Evolutionary conservation across 176 grass and related monocot species (phyloP).

Genomic region (Carex pumila): DNA sequence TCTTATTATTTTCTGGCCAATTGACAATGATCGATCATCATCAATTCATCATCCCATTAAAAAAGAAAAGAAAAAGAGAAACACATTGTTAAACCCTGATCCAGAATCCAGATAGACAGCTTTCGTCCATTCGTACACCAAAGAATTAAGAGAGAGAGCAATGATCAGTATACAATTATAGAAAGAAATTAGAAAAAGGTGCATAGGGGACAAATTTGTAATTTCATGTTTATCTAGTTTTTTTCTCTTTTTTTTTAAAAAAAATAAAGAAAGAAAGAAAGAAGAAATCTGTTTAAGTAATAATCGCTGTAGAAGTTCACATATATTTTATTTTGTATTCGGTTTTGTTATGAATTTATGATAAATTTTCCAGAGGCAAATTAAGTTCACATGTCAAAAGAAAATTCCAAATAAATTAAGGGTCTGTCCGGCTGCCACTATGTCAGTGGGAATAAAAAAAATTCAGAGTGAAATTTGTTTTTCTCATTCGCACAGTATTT

Average conservation of each 20-base stretch:
- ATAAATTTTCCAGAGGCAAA: background rate
- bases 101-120: no score
- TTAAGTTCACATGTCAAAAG: background rate
- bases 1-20: background rate
- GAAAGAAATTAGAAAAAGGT: background rate
- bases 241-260: background rate
- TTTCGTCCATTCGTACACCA: background rate
- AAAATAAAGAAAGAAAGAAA: background rate
- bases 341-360: background rate
- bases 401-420: background rate
- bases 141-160: background rate
- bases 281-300: background rate
- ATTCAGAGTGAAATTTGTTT: no score
- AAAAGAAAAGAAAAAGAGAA: no score
- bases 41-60: background rate
- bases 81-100: no score
- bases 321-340: background rate
- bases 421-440: no score
- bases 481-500: no score
- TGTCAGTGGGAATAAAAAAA: no score
- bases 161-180: background rate
- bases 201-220: background rate
- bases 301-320: background rate
- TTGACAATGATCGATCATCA: background rate
- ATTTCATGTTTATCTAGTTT: background rate